Conservation (phyloP, 257 asterid species). For the Pogostemon cablin region DNA sequence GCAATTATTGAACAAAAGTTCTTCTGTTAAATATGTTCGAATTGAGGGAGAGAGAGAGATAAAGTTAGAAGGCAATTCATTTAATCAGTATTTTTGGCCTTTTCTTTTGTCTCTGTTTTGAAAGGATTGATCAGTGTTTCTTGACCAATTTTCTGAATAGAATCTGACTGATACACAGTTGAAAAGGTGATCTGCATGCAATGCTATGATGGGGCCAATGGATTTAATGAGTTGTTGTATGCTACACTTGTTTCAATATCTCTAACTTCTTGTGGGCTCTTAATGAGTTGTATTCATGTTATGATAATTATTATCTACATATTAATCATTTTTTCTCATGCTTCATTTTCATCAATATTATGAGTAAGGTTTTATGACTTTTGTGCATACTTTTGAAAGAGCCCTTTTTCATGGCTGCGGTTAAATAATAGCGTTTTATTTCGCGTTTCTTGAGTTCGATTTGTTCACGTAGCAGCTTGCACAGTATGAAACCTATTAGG, state of each 20-base stretch:
- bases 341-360: conserved; percentile 17
- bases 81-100: conserved; percentile 18
- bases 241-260: neutral
- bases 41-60: neutral
- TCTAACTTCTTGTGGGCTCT: conserved; percentile 25
- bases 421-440: neutral
- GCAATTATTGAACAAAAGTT: neutral
- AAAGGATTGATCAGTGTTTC: conserved; percentile 27
- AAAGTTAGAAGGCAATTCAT: neutral
- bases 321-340: conserved; percentile 22
- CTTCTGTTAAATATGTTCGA: neutral
- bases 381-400: neutral
- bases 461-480: neutral
- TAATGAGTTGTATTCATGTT: conserved; percentile 12
- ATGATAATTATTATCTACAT: conserved; percentile 9
- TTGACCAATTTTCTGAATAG: conserved; percentile 25
- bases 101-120: conserved; percentile 42
- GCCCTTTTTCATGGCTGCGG: conserved; percentile 9
- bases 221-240: conserved; percentile 25
- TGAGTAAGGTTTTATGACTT: conserved; percentile 1
- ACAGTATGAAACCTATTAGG: neutral
- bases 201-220: conserved; percentile 31
- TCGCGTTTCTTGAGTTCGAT: neutral
- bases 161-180: conserved; percentile 31
- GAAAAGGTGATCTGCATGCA: conserved; percentile 26